phyloP scores from a whole-genome alignment of 495 filamentous ascomycete species.

The Penicillium tannophilum region DNA sequence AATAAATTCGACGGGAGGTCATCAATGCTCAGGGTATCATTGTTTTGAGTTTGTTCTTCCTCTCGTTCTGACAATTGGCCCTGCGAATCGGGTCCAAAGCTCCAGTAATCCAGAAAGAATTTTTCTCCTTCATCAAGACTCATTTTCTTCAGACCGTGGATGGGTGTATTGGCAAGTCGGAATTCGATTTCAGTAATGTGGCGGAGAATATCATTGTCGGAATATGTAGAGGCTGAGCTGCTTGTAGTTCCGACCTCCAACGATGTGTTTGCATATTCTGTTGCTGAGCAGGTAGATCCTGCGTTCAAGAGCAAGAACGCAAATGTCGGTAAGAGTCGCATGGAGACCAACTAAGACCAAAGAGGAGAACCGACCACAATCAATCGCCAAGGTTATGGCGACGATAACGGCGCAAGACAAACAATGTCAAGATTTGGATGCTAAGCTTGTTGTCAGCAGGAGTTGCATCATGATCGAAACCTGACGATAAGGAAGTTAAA shows the following conservation, averaged over 20 bases:
- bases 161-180: slow-evolving; percentile 17
- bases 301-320: neutral
- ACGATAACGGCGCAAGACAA: neutral
- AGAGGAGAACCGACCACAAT: neutral
- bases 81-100: slow-evolving; percentile 38
- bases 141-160: slow-evolving; percentile 70
- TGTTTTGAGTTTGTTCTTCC: neutral
- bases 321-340: neutral
- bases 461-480: neutral
- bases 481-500: neutral
- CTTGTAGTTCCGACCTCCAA: neutral
- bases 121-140: slow-evolving; percentile 79
- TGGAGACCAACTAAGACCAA: neutral
- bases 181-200: slow-evolving; percentile 30
- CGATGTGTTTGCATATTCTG: neutral
- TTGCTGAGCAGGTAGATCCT: neutral
- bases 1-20: slow-evolving; percentile 16
- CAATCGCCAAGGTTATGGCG: neutral
- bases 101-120: slow-evolving; percentile 70
- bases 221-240: neutral
- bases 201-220: slow-evolving; percentile 16
- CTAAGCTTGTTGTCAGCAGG: neutral
- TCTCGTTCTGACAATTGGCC: slow-evolving; percentile 14
- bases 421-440: neutral
- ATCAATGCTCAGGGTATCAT: neutral